Base-by-base conservation (phyloP, 345 rosid species). In the Eutrema japonicum region DNA sequence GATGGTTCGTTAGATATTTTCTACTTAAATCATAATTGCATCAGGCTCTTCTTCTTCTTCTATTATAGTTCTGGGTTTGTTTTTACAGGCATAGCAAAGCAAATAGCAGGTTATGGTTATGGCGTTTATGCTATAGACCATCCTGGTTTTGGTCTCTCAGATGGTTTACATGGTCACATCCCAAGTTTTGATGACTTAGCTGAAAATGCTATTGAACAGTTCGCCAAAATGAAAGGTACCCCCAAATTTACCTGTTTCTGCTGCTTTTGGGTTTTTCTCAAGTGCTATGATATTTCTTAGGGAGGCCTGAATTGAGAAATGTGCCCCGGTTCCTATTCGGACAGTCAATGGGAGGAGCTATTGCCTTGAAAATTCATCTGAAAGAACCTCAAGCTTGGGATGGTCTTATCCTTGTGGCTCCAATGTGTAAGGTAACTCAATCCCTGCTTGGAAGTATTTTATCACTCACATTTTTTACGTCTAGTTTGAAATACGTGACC, bases 331-430 rank as follows among this genome's bases (percentile, higher is more conserved):
- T 89, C 82, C 11, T 94, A 54, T 49, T 91, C 71, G 98, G 97
- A 59, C 97, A 94, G 84, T 94, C 98, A 64, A 91, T 89, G 97
- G 98, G 98, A 72, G 98, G 98, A 82, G 98, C 98, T 66, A 76
- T 94, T 78, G 74, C 97, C 42, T 80, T 94, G 68, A 94, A 91
- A 80, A 86, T 71, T 72, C 95, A 89, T 79, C 77, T 91, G 26
- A 91, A 84, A 81, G 86, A 86, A 75, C 93, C 93, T 4, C 60
- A n/a, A n/a, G 87, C 78, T 63, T 91, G 98, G 98, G 92, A 94
- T 77, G 98, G 98, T 66, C 76, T 94, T 42, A 41, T 94, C 72
- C 96, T 94, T 71, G 89, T 91, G 9, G 97, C 98, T 10, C 97
- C 98, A 22, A 89, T 94, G 98, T 94, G 98, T 79, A 91, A 87